Evolutionary conservation across 2,329 filamentous ascomycete species (phyloP), one percentile per base, ranked within the genome.

Genomic region (Sclerotinia subarctica): DNA sequence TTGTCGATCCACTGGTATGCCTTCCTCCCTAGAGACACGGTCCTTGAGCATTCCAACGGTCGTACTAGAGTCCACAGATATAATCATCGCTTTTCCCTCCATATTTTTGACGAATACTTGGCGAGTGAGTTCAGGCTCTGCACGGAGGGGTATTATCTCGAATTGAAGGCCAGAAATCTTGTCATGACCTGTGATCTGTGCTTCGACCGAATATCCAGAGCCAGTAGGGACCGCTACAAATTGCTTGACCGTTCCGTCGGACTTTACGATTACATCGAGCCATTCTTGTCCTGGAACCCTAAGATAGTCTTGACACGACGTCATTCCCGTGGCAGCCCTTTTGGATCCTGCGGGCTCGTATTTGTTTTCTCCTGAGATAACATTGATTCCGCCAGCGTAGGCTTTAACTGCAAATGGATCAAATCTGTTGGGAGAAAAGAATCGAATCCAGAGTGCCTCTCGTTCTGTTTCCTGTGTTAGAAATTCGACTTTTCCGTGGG

Each of bases 361-460:
- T 38, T 24, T 57, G 17, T 6, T 67, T 51, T 71, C 67, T 26
- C 80, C 80, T 44, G 78, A 80, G 21, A 82, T 70, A 6, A 76
- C 80, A 68, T 82, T 82, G 15, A 82, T 73, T 1, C 77, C 76
- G 6, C 80, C 81, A 7, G 79, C 74, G 66, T 78, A 78, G 47
- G 82, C 73, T 66, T 79, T 80, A 68, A 82, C 73, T 2, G 78
- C 76, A 67, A 80, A 82, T 51, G 53, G 5, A 42, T 42, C 13
- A 42, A 42, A 42, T 15, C 13, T 42, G 38, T 15, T 13, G 10
- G 38, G 11, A 15, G 13, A 42, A 42, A 0, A 57, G 70, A 82
- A 79, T 1, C 73, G 68, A 57, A 82, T 79, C 79, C 80, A 82
- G 77, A 81, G 78, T 0, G 80, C 80, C 64, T 82, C 81, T 8